Evolutionary conservation across 768 basidiomycete genomes (phyloP).

Genomic region (Psilocybe tampanensis): DNA sequence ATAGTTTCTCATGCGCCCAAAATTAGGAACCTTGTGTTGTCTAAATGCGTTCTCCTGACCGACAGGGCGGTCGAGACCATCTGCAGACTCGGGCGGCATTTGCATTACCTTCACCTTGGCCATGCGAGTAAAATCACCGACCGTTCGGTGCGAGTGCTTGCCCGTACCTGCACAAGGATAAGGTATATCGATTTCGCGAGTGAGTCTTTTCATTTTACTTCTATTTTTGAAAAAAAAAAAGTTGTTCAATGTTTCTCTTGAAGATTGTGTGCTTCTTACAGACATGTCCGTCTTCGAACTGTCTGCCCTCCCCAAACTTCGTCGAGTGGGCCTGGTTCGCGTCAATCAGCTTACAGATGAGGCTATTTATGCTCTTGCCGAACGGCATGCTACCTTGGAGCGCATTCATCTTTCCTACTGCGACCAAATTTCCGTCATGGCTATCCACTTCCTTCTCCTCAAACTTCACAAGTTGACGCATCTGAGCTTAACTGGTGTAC

Average conservation of each 20-base stretch:
- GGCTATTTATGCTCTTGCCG: slow-evolving; percentile 85
- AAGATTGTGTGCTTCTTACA: slow-evolving; percentile 85
- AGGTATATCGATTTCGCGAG: slow-evolving; percentile 97
- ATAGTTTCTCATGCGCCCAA: slow-evolving; percentile 80
- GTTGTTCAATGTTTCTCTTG: background rate
- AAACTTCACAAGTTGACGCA: slow-evolving; percentile 92
- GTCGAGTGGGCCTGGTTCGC: slow-evolving; percentile 93
- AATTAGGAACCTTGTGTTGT: slow-evolving; percentile 84
- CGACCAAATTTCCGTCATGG: slow-evolving; percentile 90
- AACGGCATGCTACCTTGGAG: slow-evolving; percentile 85
- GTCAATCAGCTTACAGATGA: slow-evolving; percentile 93
- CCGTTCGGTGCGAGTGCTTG: slow-evolving; percentile 79
- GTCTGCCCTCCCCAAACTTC: slow-evolving; percentile 83
- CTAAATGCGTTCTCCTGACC: slow-evolving; percentile 80
- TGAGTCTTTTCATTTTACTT: slow-evolving; percentile 40
- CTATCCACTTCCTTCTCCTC: slow-evolving; percentile 87
- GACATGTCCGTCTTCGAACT: slow-evolving; percentile 95
- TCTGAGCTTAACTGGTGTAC: slow-evolving; percentile 96
- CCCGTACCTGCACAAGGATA: slow-evolving; percentile 84
- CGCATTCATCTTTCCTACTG: slow-evolving; percentile 98
- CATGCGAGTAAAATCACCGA: slow-evolving; percentile 92
- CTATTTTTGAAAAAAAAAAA: slow-evolving; percentile 1
- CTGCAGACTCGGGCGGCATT: slow-evolving; percentile 83
- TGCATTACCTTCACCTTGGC: slow-evolving; percentile 95
- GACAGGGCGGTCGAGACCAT: slow-evolving; percentile 84